Base-by-base conservation (phyloP, 257 asterid species). In the Ligustrum vulgare region DNA sequence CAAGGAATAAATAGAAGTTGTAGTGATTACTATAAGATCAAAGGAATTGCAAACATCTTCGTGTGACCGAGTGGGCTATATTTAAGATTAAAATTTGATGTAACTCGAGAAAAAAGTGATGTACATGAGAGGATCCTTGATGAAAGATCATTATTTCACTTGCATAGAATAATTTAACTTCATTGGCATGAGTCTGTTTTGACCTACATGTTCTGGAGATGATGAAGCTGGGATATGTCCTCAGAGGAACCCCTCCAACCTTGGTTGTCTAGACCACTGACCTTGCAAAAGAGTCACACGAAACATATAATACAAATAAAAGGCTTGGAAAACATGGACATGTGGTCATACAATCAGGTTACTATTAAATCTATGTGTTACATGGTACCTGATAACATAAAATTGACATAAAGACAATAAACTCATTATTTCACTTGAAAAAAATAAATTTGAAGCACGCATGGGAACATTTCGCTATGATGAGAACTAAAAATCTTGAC, bases 151-250 rank as follows among this genome's bases (percentile, higher is more conserved):
- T 66, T 13, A 47, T 68, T 37, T 37, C 5, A 20, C 58, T 70
- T 62, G 77, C 77, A 31, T 45, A 31, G 28, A 69, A 45, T 39
- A 15, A 68, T 70, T 63, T 25, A 67, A 47, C 45, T 77, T 71
- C 68, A 72, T 60, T 41, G 64, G 71, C n/a, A 75, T 37, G 74
- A 28, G 37, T 49, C 45, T 43, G 39, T 15, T 75, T 78, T 63
- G 79, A 89, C 96, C 88, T 88, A 93, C 99, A 95, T 87, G 98
- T 87, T 93, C 78, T 91, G 99, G 67, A 95, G 98, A 85, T 95
- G 93, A 70, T 54, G 90, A 84, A 95, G 89, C 51, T 79, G 83
- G 71, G 97, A 91, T 74, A 93, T 84, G 54, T 86, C 96, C 45
- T 80, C 70, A 41, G 97, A 81, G 89, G 86, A 81, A 56, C 99